These are phyloP conservation scores for Limonium bicolor DNA, from an alignment of 148 eudicot species.

Conservation along the genomic window DNA sequence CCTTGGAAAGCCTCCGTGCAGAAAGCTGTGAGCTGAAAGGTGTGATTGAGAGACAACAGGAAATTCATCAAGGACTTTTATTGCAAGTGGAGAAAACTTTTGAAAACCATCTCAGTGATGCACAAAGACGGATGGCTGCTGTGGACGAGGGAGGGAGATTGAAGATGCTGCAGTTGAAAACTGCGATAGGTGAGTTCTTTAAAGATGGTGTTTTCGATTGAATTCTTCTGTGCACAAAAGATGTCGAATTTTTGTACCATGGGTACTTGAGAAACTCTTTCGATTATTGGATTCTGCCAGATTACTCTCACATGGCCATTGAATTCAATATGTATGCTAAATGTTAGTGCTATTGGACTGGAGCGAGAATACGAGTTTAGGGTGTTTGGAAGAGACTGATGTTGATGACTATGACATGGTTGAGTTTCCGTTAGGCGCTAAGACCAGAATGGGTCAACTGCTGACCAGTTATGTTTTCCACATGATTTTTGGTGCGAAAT, in stretches of 20 bases:
- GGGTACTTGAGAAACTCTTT: too few relatives aligned
- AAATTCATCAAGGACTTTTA: slow-evolving; percentile 44
- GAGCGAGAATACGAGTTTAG: too few relatives aligned
- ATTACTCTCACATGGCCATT: too few relatives aligned
- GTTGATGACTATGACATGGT: too few relatives aligned
- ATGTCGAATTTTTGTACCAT: not conserved
- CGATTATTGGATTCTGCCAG: too few relatives aligned
- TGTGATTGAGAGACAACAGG: slow-evolving; percentile 43
- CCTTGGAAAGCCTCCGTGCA: slow-evolving; percentile 52
- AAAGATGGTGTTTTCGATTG: slow-evolving; percentile 35
- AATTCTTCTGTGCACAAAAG: not conserved
- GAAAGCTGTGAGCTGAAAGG: slow-evolving; percentile 44
- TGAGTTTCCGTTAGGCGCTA: too few relatives aligned
- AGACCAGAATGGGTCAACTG: too few relatives aligned
- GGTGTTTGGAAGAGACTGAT: too few relatives aligned
- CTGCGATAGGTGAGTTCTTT: slow-evolving; percentile 36
- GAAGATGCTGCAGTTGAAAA: slow-evolving; percentile 54
- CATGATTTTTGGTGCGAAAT: too few relatives aligned
- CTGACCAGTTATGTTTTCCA: too few relatives aligned
- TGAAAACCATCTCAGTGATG: slow-evolving; percentile 42
- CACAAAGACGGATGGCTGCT: slow-evolving; percentile 32
- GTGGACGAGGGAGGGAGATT: slow-evolving; percentile 45
- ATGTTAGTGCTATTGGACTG: too few relatives aligned
- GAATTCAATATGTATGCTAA: too few relatives aligned
- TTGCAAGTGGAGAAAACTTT: slow-evolving; percentile 51